Base-by-base conservation (phyloP, 169 alveolate genomes). In the Eimeria falciformis region DNA sequence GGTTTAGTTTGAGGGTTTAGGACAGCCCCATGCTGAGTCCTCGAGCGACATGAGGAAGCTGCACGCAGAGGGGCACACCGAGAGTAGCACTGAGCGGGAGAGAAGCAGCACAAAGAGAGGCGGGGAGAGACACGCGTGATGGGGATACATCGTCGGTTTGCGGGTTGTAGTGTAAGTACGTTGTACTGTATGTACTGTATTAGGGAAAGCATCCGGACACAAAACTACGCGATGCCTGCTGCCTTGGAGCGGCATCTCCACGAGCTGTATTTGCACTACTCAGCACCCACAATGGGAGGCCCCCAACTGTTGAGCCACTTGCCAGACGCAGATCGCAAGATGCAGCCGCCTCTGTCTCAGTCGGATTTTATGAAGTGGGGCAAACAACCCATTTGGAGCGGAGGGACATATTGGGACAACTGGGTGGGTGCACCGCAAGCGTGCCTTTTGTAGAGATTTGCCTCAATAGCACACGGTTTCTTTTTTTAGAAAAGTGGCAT, bases 281-380 rank as follows among this genome's bases (percentile, higher is more conserved):
- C 97, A 47, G 98, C 97, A 7, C 97, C 97, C 45, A 96, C 98
- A 9, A 96, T 96, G 97, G 97, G 97, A 62, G 98, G 98, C 23
- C 97, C 97, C 12, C 96, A 95, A 40, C 78, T 95, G 55, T 83
- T 94, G 55, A 95, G 97, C 45, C 84, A 92, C 17, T 90, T 96
- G 46, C 95, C 93, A 25, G 97, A 96, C 77, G 56, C 55, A 69
- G 91, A 84, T 6, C 21, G 46, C 93, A 91, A 75, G 33, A 65
- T 43, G 85, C 85, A 56, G 68, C 81, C 75, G 94, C 95, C 56
- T 87, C 92, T 95, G 43, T 94, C 97, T 37, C 98, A 96, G 94
- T 95, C 95, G 68, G 96, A 93, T 21, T 94, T 94, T 68, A 77
- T 96, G 78, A 94, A 92, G 68, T 88, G 94, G 69, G 96, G 97